Conservation (phyloP, 1,284 basidiomycete genomes). For the Rhodotorula mucilaginosa region DNA sequence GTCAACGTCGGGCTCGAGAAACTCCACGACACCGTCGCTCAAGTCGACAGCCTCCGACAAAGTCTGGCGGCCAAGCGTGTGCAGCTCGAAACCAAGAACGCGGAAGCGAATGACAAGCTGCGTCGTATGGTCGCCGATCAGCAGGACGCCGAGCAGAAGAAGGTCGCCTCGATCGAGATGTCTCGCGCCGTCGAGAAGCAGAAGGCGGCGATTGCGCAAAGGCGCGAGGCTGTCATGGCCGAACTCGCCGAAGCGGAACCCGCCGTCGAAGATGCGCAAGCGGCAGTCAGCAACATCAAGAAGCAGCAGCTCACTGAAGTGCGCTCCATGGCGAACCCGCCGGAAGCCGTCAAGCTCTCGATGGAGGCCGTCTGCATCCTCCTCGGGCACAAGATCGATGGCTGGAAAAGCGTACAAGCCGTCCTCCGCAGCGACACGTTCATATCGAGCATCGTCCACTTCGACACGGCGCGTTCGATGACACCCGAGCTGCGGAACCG, state of each 20-base stretch:
- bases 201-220: conserved; percentile 83
- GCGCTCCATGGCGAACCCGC: conserved; percentile 96
- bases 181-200: conserved; percentile 89
- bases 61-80: conserved; percentile 91
- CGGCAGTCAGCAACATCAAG: conserved; percentile 96
- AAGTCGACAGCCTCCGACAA: conserved; percentile 92
- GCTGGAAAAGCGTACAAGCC: conserved; percentile 93
- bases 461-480: conserved; percentile 89
- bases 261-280: conserved; percentile 89
- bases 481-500: conserved; percentile 81
- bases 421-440: conserved; percentile 98
- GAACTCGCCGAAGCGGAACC: conserved; percentile 98
- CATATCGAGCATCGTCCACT: conserved; percentile 93
- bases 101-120: conserved; percentile 94
- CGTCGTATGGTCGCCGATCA: conserved; percentile 98
- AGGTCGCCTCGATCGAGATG: conserved; percentile 91
- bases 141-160: conserved; percentile 97
- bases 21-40: conserved; percentile 87
- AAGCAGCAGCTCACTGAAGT: conserved; percentile 96
- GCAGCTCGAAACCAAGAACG: conserved; percentile 88
- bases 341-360: conserved; percentile 92
- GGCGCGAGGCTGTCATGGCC: conserved; percentile 82
- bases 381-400: conserved; percentile 95
- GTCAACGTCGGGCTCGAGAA: conserved; percentile 98
- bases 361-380: conserved; percentile 99